phyloP scores from a whole-genome alignment of 805 yeast species.

The Yarrowia sp. region DNA sequence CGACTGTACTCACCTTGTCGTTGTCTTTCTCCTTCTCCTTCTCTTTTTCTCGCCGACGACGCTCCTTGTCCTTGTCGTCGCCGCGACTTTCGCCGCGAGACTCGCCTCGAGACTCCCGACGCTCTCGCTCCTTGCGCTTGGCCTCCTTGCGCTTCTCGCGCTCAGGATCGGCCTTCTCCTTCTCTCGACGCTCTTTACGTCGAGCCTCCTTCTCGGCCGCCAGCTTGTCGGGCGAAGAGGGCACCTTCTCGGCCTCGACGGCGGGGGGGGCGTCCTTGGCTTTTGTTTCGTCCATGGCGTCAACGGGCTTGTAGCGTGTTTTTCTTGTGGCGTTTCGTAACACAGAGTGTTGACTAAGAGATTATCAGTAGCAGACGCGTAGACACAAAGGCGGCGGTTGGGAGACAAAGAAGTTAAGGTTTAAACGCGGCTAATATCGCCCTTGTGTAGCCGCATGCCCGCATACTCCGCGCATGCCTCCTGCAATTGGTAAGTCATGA shows the following conservation, averaged over 20 bases:
- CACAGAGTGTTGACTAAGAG: constrained; percentile 7
- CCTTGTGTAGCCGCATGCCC: background rate
- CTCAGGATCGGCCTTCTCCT: constrained; percentile 16
- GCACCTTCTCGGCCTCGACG: constrained; percentile 12
- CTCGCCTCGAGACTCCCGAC: background rate
- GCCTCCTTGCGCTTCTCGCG: constrained; percentile 15
- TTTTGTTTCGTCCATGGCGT: constrained; percentile 5
- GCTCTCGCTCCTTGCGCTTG: constrained; percentile 11
- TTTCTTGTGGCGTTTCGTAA: background rate
- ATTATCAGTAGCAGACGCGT: background rate
- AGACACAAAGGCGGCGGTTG: background rate
- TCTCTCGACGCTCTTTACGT: constrained; percentile 17
- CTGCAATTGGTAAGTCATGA: background rate
- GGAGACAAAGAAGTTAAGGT: background rate
- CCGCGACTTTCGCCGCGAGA: background rate
- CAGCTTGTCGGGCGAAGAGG: constrained; percentile 3
- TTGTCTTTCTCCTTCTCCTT: background rate
- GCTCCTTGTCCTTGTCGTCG: constrained; percentile 14
- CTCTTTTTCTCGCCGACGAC: background rate
- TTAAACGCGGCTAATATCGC: background rate
- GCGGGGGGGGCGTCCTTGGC: background rate
- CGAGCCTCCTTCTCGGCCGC: constrained; percentile 20
- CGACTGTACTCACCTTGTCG: background rate
- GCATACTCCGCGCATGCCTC: background rate
- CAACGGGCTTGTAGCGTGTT: background rate